Base-by-base conservation (phyloP, 2,329 filamentous ascomycete species). In the Fusarium kyushuense region DNA sequence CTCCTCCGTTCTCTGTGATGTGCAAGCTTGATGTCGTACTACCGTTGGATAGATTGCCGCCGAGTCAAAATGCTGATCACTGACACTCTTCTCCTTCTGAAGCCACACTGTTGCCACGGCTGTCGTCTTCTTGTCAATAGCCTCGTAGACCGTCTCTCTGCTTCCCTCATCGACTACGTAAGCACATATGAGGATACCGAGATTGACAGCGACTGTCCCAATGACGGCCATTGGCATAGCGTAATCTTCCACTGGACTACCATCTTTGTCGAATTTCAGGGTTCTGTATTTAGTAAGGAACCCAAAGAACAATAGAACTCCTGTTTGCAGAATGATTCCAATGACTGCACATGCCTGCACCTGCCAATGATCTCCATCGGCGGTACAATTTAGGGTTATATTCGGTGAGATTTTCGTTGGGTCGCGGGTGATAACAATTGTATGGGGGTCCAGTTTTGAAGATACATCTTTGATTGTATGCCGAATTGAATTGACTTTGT, bases 81-180 rank as follows among this genome's bases (percentile, higher is more conserved):
- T 75, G 1, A 78, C 72, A 0, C 46, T 72, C 21, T 67, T 59
- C 0, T 40, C 32, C 43, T 67, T 63, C 21, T 79, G 77, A 1
- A 80, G 48, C 76, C 76, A 79, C 3, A 76, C 23, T 17, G 62
- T 14, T 3, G 30, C 19, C 42, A 5, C 76, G n/a, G n/a, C n/a
- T 10, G n/a, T 55, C 45, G 27, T 52, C 51, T n/a, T 53, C 33
- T 25, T 33, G 56, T 40, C 13, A 6, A 57, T 3, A 2, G 8
- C 12, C 0, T 8, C 14, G 60, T 72, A 76, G 6, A 21, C 51
- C 0, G 40, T 58, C 56, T 80, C 76, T 1, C 23, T 23, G 0
- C 77, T 78, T 36, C 76, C 76, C 8, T 48, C 56, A 21, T 79
- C 75, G 2, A 80, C 74, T 2, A 79, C 74, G 42, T 73, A 69